phyloP scores from a whole-genome alignment of 805 yeast genomes.

The Saturnispora silvae region DNA sequence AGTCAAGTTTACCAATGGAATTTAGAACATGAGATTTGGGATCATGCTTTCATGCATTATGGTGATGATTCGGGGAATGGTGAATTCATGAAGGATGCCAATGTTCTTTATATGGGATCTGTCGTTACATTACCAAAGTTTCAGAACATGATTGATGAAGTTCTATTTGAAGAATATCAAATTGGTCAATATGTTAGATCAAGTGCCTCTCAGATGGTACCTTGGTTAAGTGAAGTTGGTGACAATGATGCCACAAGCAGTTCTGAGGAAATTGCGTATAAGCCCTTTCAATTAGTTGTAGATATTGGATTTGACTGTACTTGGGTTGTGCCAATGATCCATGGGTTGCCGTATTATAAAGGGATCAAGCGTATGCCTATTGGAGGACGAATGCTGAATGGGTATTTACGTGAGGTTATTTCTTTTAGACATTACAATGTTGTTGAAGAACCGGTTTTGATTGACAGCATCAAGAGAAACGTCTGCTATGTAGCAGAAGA shows the following conservation, averaged over 20 bases:
- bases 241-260: too few species aligned
- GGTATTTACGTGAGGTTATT: conserved; percentile 70
- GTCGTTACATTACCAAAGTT: conserved; percentile 75
- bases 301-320: conserved; percentile 88
- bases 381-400: conserved; percentile 80
- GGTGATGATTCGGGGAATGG: conserved; percentile 24
- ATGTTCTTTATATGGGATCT: conserved; percentile 66
- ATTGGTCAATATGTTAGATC: conserved; percentile 61
- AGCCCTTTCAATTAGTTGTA: conserved; percentile 66
- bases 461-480: conserved; percentile 77
- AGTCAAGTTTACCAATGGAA: conserved; percentile 93
- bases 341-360: conserved; percentile 65
- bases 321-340: conserved; percentile 74
- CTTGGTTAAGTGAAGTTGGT: conserved; percentile 32
- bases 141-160: conserved; percentile 79
- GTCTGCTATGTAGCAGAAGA: conserved; percentile 60
- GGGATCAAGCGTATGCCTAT: conserved; percentile 73
- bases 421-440: conserved; percentile 90
- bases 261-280: conserved; percentile 9
- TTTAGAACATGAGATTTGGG: conserved; percentile 83
- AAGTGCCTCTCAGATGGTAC: conserved; percentile 48
- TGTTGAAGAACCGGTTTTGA: conserved; percentile 77
- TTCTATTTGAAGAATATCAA: conserved; percentile 88
- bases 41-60: conserved; percentile 46
- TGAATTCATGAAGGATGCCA: conserved; percentile 36